These are phyloP conservation scores for Solanum chilense DNA, from an alignment of 257 asterid species.

Conservation along the genomic window DNA sequence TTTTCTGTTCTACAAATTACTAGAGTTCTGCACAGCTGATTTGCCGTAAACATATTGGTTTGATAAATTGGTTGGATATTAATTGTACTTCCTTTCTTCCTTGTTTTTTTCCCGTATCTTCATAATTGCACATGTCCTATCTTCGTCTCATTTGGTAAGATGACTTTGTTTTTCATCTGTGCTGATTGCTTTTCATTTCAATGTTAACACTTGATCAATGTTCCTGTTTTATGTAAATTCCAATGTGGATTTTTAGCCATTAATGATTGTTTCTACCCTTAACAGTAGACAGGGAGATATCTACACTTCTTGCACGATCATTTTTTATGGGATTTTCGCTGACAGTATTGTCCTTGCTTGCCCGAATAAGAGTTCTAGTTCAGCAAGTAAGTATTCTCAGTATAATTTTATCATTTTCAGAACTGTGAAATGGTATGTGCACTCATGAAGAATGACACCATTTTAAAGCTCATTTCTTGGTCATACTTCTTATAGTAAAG, in stretches of 20 bases:
- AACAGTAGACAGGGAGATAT: constrained; percentile 59
- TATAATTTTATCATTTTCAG: neutral
- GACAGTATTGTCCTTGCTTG: constrained; percentile 65
- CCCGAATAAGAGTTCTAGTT: constrained; percentile 75
- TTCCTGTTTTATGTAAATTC: neutral
- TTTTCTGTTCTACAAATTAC: neutral
- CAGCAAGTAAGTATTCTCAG: constrained; percentile 57
- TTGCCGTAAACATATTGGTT: neutral
- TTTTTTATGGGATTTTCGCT: constrained; percentile 85
- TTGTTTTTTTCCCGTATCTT: neutral
- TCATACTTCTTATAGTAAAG: neutral
- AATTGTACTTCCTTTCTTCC: neutral
- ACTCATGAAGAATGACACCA: neutral
- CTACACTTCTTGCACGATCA: constrained; percentile 76
- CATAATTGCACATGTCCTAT: neutral
- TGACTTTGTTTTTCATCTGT: neutral
- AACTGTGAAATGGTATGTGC: neutral
- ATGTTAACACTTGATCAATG: neutral
- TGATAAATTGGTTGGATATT: neutral
- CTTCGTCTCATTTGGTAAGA: neutral
- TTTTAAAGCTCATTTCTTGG: neutral
- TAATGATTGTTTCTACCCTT: constrained; percentile 13
- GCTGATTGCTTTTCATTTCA: neutral
- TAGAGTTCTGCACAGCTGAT: neutral
- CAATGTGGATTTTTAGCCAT: neutral